Evolutionary conservation across 2,329 filamentous ascomycete genomes (phyloP).

Genomic region (Alternaria atra): DNA sequence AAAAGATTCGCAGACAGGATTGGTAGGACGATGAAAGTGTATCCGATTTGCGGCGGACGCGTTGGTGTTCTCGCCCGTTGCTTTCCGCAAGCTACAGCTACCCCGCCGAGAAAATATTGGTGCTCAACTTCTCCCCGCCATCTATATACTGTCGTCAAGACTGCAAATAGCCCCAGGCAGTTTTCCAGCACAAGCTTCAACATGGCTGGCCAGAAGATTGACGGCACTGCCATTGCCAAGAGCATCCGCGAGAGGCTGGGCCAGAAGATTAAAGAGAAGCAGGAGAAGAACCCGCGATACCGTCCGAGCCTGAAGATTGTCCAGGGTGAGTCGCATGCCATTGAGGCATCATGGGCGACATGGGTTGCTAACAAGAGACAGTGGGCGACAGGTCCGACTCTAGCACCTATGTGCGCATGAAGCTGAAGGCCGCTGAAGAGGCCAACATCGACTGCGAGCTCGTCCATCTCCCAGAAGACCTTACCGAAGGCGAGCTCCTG

Average conservation of each 20-base stretch:
- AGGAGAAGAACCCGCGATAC: slow-evolving; percentile 85
- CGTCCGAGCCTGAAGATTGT: slow-evolving; percentile 92
- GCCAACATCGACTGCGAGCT: slow-evolving; percentile 90
- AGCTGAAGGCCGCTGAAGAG: slow-evolving; percentile 96
- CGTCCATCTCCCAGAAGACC: slow-evolving; percentile 81
- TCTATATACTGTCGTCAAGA: slow-evolving; percentile 28
- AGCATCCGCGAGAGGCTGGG: slow-evolving; percentile 84
- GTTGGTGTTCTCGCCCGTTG: slow-evolving; percentile 36
- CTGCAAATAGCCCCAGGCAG: slow-evolving; percentile 21
- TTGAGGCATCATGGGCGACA: background rate
- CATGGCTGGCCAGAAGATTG: slow-evolving; percentile 92
- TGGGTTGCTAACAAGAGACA: slow-evolving; percentile 48
- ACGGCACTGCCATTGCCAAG: slow-evolving; percentile 95
- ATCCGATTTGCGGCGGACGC: slow-evolving; percentile 45
- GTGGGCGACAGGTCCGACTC: slow-evolving; percentile 95
- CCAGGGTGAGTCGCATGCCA: slow-evolving; percentile 70
- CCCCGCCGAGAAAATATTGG: slow-evolving; percentile 43
- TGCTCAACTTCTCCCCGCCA: slow-evolving; percentile 27
- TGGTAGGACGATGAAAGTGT: slow-evolving; percentile 35
- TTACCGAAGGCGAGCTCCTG: slow-evolving; percentile 85
- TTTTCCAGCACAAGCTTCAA: slow-evolving; percentile 65
- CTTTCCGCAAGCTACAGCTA: slow-evolving; percentile 43
- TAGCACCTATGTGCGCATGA: slow-evolving; percentile 99
- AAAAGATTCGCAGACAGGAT: slow-evolving; percentile 35
- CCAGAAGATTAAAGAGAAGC: slow-evolving; percentile 80